phyloP scores from a whole-genome alignment of 257 asterid genomes.

The Nicotiana paniculata region DNA sequence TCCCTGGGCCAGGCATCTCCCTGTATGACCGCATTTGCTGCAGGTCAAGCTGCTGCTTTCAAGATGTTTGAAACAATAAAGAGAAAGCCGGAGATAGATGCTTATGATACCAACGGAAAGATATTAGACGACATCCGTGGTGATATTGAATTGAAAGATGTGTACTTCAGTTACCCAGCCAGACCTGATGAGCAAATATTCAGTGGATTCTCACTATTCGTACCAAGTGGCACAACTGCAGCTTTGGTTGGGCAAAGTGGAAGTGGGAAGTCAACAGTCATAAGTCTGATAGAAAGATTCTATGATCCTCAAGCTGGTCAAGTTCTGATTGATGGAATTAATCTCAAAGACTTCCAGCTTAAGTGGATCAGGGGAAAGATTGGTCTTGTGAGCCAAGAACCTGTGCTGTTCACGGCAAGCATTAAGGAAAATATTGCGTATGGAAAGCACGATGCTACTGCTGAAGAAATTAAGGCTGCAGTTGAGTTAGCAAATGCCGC shows the following conservation, averaged over 20 bases:
- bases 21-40: conserved; percentile 70
- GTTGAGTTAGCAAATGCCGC: conserved; percentile 73
- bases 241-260: conserved; percentile 93
- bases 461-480: conserved; percentile 57
- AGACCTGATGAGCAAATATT: conserved; percentile 69
- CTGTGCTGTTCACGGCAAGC: conserved; percentile 61
- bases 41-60: conserved; percentile 80
- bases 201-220: conserved; percentile 51
- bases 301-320: conserved; percentile 75
- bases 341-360: conserved; percentile 68
- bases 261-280: conserved; percentile 81
- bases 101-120: conserved; percentile 57
- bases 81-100: conserved; percentile 65
- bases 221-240: conserved; percentile 64
- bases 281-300: conserved; percentile 69
- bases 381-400: conserved; percentile 89
- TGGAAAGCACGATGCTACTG: conserved; percentile 66
- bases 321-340: conserved; percentile 61
- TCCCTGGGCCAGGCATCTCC: conserved; percentile 84
- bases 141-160: conserved; percentile 53
- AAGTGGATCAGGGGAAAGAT: conserved; percentile 82
- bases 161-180: conserved; percentile 67
- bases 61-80: conserved; percentile 75
- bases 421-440: conserved; percentile 75
- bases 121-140: conserved; percentile 52